Evolutionary conservation across 352 stramenopile genomes (phyloP).

Genomic region (Pythium volutum): DNA sequence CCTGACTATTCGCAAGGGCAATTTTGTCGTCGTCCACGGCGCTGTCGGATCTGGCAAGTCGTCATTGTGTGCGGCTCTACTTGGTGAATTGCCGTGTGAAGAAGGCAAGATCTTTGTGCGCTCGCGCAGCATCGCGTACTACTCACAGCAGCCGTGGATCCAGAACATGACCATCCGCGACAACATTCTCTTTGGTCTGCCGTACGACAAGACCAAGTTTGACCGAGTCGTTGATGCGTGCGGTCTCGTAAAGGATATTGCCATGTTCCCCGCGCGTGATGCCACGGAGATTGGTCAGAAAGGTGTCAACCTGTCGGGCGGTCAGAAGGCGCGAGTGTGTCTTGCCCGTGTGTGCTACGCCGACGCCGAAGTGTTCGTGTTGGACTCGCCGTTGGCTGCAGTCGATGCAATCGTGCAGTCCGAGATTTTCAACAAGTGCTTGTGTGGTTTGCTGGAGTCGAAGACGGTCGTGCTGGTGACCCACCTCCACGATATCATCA

Average conservation of each 20-base stretch:
- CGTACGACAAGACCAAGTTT: constrained; percentile 48
- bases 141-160: constrained; percentile 89
- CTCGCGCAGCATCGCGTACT: constrained; percentile 44
- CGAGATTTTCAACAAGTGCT: constrained; percentile 85
- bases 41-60: constrained; percentile 47
- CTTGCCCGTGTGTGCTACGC: constrained; percentile 71
- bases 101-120: constrained; percentile 36
- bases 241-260: constrained; percentile 83
- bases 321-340: constrained; percentile 86
- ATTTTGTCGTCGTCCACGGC: constrained; percentile 47
- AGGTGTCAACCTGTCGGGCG: constrained; percentile 93
- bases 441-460: constrained; percentile 35
- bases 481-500: constrained; percentile 81
- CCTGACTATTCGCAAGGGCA: constrained; percentile 31
- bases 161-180: constrained; percentile 92
- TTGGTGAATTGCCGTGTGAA: constrained; percentile 77
- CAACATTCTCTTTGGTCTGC: constrained; percentile 93
- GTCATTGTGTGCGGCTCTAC: constrained; percentile 36
- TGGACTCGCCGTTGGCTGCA: constrained; percentile 92
- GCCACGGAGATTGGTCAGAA: constrained; percentile 94
- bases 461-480: constrained; percentile 91
- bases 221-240: constrained; percentile 47
- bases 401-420: constrained; percentile 94
- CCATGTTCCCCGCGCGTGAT: constrained; percentile 84
- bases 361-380: constrained; percentile 63